A percentile compares a stretch with the other conserved stretches of the same genome.
These are phyloP conservation scores for Hypoxylon sp. DNA, from an alignment of 2,329 filamentous ascomycete species.

Conservation along the genomic window DNA sequence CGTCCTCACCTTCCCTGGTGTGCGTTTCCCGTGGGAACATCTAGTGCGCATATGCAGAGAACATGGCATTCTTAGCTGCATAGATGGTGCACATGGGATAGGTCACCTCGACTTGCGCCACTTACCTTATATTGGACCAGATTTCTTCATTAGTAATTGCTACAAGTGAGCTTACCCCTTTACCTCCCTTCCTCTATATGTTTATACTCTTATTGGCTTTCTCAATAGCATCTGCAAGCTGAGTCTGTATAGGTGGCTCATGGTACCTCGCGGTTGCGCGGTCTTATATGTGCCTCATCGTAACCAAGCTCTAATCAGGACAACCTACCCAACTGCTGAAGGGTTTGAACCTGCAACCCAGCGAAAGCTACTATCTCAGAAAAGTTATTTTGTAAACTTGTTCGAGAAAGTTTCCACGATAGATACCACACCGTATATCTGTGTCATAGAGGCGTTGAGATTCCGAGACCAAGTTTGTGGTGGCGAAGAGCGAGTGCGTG, in stretches of 20 bases:
- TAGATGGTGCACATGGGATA: conserved; percentile 80
- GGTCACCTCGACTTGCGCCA: conserved; percentile 76
- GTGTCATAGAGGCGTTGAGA: conserved; percentile 71
- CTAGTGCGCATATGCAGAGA: conserved; percentile 71
- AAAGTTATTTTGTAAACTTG: conserved; percentile 70
- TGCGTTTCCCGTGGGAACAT: conserved; percentile 77
- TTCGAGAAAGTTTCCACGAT: conserved; percentile 78
- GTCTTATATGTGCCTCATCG: conserved; percentile 77
- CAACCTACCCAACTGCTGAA: conserved; percentile 78
- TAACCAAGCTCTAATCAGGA: conserved; percentile 77
- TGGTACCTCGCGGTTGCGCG: conserved; percentile 77
- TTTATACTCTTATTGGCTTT: not conserved
- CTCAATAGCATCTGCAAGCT: conserved; percentile 28
- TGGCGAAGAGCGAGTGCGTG: conserved; percentile 74
- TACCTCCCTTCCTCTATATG: conserved; percentile 1
- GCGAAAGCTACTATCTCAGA: conserved; percentile 47
- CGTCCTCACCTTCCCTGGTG: conserved; percentile 76
- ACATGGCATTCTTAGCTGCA: conserved; percentile 72
- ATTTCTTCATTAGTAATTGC: conserved; percentile 81
- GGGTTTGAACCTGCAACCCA: conserved; percentile 68
- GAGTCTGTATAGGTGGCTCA: conserved; percentile 70
- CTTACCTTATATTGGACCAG: conserved; percentile 70
- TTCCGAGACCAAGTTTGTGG: conserved; percentile 74
- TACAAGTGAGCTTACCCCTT: conserved; percentile 67
- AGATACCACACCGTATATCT: conserved; percentile 75